Conservation (phyloP, 768 basidiomycete species). For the Agaricus sinodeliciosus region DNA sequence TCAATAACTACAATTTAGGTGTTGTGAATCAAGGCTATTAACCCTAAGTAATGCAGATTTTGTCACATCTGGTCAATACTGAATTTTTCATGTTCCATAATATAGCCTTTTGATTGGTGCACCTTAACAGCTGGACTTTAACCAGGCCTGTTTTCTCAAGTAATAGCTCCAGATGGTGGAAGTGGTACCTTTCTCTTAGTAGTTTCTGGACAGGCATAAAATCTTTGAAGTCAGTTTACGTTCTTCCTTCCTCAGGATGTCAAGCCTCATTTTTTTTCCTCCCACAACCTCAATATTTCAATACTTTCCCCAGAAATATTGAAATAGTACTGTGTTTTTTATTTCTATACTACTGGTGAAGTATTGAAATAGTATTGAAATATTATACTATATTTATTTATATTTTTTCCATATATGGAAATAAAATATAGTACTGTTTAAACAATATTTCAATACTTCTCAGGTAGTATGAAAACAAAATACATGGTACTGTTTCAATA, state of each 20-base stretch:
- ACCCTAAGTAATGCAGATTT: conserved; percentile 36
- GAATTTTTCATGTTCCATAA: not conserved
- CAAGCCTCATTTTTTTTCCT: not conserved
- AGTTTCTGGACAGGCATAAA: conserved; percentile 56
- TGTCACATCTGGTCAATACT: not conserved
- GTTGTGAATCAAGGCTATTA: conserved; percentile 34
- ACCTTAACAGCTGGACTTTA: not conserved
- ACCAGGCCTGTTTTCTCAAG: not conserved
- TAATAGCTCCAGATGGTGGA: conserved; percentile 25
- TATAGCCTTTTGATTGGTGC: conserved; percentile 26
- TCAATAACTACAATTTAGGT: conserved; percentile 36
- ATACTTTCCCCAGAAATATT: no score
- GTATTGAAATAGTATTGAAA: no score
- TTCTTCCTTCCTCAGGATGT: not conserved
- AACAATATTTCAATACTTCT: no score
- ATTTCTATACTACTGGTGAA: no score
- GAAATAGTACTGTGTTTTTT: no score
- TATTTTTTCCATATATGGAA: no score
- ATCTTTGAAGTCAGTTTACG: conserved; percentile 19
- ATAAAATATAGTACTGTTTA: no score
- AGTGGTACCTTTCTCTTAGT: conserved; percentile 45
- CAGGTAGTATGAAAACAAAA: no score
- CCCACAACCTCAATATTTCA: conserved; percentile 40
- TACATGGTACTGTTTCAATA: no score
- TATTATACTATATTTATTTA: no score